phyloP scores from a whole-genome alignment of 192 early-diverging fungal genomes.

The Coemansia aciculifera region DNA sequence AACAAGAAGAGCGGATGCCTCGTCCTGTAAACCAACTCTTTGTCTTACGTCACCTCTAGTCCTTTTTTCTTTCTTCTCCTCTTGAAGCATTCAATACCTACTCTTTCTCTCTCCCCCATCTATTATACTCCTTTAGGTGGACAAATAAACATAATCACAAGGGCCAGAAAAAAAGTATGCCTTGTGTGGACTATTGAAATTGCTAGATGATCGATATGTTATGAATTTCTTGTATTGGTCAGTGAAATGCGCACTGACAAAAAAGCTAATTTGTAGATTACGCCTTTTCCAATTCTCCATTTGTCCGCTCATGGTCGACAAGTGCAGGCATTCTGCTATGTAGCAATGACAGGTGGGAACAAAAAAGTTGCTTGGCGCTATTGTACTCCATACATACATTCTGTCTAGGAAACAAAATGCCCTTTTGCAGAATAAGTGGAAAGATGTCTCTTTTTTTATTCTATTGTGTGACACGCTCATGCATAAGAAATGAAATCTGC shows the following conservation, averaged over 20 bases:
- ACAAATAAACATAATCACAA: background rate
- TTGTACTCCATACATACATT: background rate
- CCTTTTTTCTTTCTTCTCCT: background rate
- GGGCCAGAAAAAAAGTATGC: background rate
- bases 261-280: background rate
- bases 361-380: background rate
- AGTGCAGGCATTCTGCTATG: background rate
- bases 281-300: background rate
- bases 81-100: conserved; percentile 7
- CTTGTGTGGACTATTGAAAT: background rate
- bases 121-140: background rate
- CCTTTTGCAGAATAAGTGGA: background rate
- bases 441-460: conserved; percentile 1
- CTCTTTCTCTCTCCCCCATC: background rate
- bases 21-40: conserved; percentile 41
- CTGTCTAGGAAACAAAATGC: background rate
- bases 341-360: background rate
- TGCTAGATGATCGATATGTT: too few species aligned
- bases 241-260: background rate
- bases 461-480: background rate
- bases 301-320: background rate
- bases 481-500: conserved; percentile 11
- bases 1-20: conserved; percentile 44
- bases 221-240: too few species aligned
- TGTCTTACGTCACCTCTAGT: background rate